These are phyloP conservation scores for Acorus calamus DNA, from an alignment of 106 monocot genomes.

Conservation along the genomic window DNA sequence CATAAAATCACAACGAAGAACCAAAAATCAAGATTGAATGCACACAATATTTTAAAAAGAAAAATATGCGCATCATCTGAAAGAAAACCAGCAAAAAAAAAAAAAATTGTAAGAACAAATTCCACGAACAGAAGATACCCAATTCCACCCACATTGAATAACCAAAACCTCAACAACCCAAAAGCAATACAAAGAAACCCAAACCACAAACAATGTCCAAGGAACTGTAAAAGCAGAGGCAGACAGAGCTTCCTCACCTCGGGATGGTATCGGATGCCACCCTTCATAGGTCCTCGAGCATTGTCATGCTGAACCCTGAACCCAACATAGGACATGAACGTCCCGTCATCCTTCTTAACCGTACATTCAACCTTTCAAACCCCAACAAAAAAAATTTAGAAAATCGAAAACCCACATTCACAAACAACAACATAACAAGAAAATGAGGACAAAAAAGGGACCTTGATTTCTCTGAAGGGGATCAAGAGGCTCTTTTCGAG, in stretches of 20 bases:
- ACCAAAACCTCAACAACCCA: background rate
- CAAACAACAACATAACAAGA: background rate
- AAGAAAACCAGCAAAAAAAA: too few relatives aligned
- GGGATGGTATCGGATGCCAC: conserved; percentile 88
- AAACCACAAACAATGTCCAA: background rate
- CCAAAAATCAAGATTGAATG: too few relatives aligned
- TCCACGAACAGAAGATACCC: too few relatives aligned
- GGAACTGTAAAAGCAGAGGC: background rate
- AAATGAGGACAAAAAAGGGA: conserved; percentile 2
- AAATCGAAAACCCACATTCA: background rate
- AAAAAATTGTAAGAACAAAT: too few relatives aligned
- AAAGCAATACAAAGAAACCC: background rate
- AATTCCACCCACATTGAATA: background rate
- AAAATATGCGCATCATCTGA: too few relatives aligned
- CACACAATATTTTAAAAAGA: too few relatives aligned
- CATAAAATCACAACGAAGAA: too few relatives aligned
- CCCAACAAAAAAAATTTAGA: background rate
- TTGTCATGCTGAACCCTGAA: conserved; percentile 97
- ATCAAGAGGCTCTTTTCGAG: conserved; percentile 89
- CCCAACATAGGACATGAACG: conserved; percentile 67
- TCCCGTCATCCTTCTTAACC: conserved; percentile 88
- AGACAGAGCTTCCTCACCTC: conserved; percentile 35
- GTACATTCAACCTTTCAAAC: conserved; percentile 81
- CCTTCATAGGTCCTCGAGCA: conserved; percentile 94
- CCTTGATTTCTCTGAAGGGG: conserved; percentile 95